Base-by-base conservation (phyloP, 495 filamentous ascomycete genomes). In the Annulohypoxylon maeteangense region DNA sequence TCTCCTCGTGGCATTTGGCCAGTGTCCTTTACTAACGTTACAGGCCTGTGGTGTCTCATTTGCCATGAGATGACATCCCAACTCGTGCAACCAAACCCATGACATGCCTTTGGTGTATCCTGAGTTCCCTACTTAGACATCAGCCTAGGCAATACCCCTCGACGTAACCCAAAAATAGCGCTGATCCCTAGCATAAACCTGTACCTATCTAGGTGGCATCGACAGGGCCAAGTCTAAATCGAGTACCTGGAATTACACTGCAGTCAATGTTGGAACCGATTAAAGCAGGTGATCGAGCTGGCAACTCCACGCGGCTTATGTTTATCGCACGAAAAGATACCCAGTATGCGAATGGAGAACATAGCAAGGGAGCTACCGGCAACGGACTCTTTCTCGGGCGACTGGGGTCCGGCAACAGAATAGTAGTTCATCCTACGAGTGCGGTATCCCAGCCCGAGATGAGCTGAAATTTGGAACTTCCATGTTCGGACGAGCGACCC, bases 11-110 rank as follows among this genome's bases (percentile, higher is more conserved):
- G 36, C 38, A 45, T 22, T 31, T 18, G 56, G 47, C 48, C 65
- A 22, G 59, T 38, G 5, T 65, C 64, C 54, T n/a, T n/a, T n/a
- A n/a, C n/a, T 29, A 72, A 68, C 65, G 70, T 72, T 72, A 68
- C 70, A 59, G 54, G 34, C 38, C 48, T 34, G 4, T 31, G 20
- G 38, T 36, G 38, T 27, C 40, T 40, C 34, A 57, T 65, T 62
- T 60, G 58, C 70, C 70, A 72, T 72, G 65, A 68, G 64, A 72
- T 57, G 65, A 45, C 65, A 65, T 31, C 70, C 48, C 14, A 57
- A 27, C 70, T 22, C 70, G 65, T 72, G 70, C 70, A 72, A 72
- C 70, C 70, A 47, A 61, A 40, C 65, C 70, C 53, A 72, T 68
- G 70, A 72, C 65, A 55, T 32, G 11, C 59, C 48, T 44, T 31